Conservation (phyloP, 805 yeast species). For the Myxozyma sirexii region DNA sequence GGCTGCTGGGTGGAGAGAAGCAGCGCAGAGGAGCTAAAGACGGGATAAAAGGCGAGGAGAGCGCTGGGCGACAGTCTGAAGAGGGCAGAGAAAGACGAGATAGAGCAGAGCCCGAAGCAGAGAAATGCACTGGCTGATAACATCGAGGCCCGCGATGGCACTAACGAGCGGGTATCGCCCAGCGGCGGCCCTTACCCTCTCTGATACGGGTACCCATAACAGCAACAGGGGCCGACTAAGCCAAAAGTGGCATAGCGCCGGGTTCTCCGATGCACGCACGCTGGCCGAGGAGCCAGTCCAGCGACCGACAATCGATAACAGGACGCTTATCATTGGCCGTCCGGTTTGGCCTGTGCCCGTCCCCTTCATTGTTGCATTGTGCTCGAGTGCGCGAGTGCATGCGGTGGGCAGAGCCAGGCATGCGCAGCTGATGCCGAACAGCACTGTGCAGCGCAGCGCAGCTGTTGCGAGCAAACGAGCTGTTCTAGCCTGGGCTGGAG, state of each 20-base stretch:
- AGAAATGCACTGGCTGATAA: conserved; percentile 10
- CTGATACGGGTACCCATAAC: background rate
- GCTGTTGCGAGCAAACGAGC: no score
- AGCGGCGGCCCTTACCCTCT: conserved; percentile 1
- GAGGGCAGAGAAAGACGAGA: background rate
- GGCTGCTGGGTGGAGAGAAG: background rate
- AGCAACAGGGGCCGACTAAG: background rate
- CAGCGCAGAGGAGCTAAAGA: no score
- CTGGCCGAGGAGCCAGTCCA: conserved; percentile 1
- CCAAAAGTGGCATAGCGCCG: conserved; percentile 6
- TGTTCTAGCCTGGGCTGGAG: no score
- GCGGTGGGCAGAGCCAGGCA: no score
- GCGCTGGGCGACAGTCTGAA: background rate
- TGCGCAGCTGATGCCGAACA: no score
- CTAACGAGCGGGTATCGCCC: background rate
- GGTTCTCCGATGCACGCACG: background rate
- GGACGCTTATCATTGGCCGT: conserved; percentile 7
- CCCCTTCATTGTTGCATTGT: no score
- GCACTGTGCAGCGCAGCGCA: no score
- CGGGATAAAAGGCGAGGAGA: background rate
- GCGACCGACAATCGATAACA: conserved; percentile 13
- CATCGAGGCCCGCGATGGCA: conserved; percentile 1
- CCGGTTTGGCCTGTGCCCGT: no score
- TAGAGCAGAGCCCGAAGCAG: background rate
- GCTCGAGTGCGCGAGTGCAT: no score